Percentiles rank a stretch among this genome's conserved stretches.
Evolutionary conservation across 495 filamentous ascomycete species (phyloP).

Genomic region (Aspergillus cristatus): DNA sequence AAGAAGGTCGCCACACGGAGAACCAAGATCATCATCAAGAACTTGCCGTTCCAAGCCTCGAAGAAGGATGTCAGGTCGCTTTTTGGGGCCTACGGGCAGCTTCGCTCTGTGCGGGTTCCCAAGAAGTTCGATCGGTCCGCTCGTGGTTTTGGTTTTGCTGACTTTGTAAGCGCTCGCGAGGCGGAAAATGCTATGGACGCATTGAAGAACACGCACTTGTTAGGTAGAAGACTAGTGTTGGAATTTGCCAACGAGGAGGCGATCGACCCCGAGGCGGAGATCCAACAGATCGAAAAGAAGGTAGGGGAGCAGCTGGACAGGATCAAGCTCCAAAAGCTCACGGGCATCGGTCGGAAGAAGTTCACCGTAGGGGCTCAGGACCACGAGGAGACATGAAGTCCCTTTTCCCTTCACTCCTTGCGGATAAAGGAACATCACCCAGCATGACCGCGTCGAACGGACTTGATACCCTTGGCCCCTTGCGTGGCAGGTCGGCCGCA

Average conservation of each 20-base stretch:
- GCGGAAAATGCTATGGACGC: conserved; percentile 89
- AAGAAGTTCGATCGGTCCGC: conserved; percentile 84
- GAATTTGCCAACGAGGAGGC: conserved; percentile 82
- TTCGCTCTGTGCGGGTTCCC: conserved; percentile 85
- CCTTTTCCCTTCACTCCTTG: conserved; percentile 26
- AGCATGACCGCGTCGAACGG: conserved; percentile 3
- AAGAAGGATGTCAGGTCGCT: conserved; percentile 85
- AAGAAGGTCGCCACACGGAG: conserved; percentile 63
- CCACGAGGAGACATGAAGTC: conserved; percentile 49
- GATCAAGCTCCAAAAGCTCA: conserved; percentile 79
- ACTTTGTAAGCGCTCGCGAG: conserved; percentile 86
- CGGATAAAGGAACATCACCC: conserved; percentile 15
- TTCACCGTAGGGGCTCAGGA: conserved; percentile 71
- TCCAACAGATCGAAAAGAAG: conserved; percentile 93
- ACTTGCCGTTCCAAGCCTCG: conserved; percentile 88
- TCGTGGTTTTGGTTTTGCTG: conserved; percentile 93
- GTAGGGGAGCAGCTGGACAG: conserved; percentile 78
- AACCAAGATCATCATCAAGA: conserved; percentile 97
- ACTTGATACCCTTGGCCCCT: conserved; percentile 20
- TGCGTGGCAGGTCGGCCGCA: conserved; percentile 18
- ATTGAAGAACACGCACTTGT: conserved; percentile 84
- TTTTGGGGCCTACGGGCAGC: conserved; percentile 80
- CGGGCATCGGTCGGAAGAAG: conserved; percentile 72
- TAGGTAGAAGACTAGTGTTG: conserved; percentile 79
- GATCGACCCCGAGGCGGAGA: conserved; percentile 87